Base-by-base conservation (phyloP, 176 grass and related monocot species). In the Musa beccarii region DNA sequence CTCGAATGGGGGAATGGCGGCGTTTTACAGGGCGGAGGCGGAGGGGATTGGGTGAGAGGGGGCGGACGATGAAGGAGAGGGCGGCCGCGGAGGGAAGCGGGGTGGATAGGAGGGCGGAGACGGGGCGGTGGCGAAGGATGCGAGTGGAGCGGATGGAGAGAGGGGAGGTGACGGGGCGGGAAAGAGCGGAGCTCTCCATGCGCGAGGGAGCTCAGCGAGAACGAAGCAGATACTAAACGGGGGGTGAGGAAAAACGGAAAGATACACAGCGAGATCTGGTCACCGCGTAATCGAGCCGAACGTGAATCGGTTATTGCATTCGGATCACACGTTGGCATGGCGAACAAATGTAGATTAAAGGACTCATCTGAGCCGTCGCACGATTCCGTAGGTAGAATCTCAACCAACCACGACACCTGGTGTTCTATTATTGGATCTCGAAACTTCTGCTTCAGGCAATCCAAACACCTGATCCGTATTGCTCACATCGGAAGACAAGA, bases 121-220 rank as follows among this genome's bases (percentile, higher is more conserved):
- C 29, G 10, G 54, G 82, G 51, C 59, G 68, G 28, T 76, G 83
- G 9, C 79, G 79, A 69, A 63, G 73, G 87, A 80, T 73, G 55
- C 67, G 78, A 61, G 75, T 10, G 66, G 83, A 50, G 64, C 83
- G 77, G 64, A 63, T 75, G 78, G 86, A 69, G 72, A 72, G 22
- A 71, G 66, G 53, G 52, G 73, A 19, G 68, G 73, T 1, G 69
- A 78, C 0, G 66, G 73, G 54, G 74, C 89, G 75, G 73, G 71
- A 25, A 68, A 85, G 59, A 62, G 84, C 84, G 54, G 80, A 69
- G 84, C 84, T 85, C 79, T 85, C 83, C 83, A 85, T 85, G 57
- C 7, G 20, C 72, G 79, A 72, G 62, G 20, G 21, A 49, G 9
- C 66, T 34, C 29, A 34, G 29, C 29, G 29, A 4, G 29, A 34